Base-by-base conservation (phyloP, 352 stramenopile genomes). In the Phytopythium sindhum region DNA sequence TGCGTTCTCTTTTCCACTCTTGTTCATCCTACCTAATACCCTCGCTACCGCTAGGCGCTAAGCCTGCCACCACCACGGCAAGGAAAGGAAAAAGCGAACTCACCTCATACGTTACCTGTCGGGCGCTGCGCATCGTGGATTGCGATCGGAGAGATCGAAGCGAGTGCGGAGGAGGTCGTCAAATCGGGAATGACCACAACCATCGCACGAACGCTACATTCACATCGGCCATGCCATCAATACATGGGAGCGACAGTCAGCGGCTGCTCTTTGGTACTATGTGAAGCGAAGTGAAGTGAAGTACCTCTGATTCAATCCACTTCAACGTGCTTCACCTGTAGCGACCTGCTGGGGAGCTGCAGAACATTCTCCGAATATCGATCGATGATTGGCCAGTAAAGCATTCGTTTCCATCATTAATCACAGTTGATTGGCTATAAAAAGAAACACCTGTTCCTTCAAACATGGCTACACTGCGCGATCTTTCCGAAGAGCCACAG, bases 101-200 rank as follows among this genome's bases (percentile, higher is more conserved):
- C 48, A 55, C 48, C 48, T 55, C 48, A 55, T 37, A 55, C 48
- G 26, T 37, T 55, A 55, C 48, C 48, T 55, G 14, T 21, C 24
- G 11, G 8, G n/a, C 3, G n/a, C 6, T 33, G n/a, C 9, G 5
- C 11, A n/a, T 21, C 24, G n/a, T 45, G 15, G 1, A 14, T 15
- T 0, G 44, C 21, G 35, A 3, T 14, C n/a, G 23, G 47, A 33
- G 17, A 29, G n/a, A 19, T 8, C n/a, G 21, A 51, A 10, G 44
- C 48, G 26, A 17, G 26, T 55, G 48, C 28, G 29, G 26, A 37
- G 48, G 48, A 55, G 48, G 17, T 17, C 4, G 48, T 14, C 14
- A 21, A n/a, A 37, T 37, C 26, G 24, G 48, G 17, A 55, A n/a
- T 55, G 48, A 21, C 11, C 1, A 28, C 4, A 3, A 11, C 3